Percentiles rank a stretch among this genome's conserved stretches.
Evolutionary conservation across 2,329 filamentous ascomycete species (phyloP).

Genomic region (Corinectria fuckeliana): DNA sequence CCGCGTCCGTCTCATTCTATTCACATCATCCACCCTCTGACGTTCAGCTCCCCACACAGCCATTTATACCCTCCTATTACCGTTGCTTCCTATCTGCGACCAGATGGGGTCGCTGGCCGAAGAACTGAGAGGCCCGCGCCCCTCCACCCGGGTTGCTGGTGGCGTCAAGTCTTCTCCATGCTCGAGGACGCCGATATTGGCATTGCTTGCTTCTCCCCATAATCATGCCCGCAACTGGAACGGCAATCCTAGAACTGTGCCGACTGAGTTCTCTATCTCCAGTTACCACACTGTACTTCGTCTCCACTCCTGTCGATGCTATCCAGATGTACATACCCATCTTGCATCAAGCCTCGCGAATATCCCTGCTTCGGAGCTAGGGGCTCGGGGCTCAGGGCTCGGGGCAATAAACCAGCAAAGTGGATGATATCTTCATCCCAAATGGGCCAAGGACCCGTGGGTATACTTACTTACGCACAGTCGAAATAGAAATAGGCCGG

Average conservation of each 20-base stretch:
- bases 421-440: background rate
- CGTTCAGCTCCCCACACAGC: constrained; percentile 6
- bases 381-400: background rate
- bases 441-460: background rate
- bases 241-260: background rate
- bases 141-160: background rate
- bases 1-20: background rate
- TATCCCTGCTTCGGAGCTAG: too few relatives aligned
- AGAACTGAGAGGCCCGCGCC: background rate
- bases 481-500: background rate
- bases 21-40: background rate
- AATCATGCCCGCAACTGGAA: background rate
- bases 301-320: background rate
- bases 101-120: background rate
- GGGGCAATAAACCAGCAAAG: background rate
- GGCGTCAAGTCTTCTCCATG: background rate
- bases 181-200: background rate
- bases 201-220: background rate
- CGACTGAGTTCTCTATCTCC: background rate
- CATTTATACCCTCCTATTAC: background rate
- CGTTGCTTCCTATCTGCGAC: background rate
- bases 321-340: background rate
- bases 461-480: background rate
- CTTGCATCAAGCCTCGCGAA: background rate
- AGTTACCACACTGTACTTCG: background rate